These are phyloP conservation scores for Talaromyces pinophilus DNA, from an alignment of 2,329 filamentous ascomycete genomes.

Conservation along the genomic window DNA sequence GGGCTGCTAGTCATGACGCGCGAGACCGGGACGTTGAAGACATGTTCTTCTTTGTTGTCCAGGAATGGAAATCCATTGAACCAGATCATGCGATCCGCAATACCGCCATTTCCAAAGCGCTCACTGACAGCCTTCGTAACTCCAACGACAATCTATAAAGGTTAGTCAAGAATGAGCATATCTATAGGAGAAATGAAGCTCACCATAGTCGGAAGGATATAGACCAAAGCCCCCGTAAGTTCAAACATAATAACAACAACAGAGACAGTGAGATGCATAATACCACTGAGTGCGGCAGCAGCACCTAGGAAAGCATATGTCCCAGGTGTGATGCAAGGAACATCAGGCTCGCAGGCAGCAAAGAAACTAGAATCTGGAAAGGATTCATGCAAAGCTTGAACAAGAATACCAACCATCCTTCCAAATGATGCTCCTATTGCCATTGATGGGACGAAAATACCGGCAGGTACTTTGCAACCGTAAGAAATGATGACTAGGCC, in stretches of 20 bases:
- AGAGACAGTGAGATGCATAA: slow-evolving; percentile 97
- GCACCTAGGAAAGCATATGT: slow-evolving; percentile 96
- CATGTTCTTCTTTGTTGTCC: slow-evolving; percentile 96
- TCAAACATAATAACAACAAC: slow-evolving; percentile 99
- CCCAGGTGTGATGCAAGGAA: slow-evolving; percentile 93
- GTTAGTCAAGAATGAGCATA: slow-evolving; percentile 19
- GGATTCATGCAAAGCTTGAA: slow-evolving; percentile 82
- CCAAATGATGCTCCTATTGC: slow-evolving; percentile 94
- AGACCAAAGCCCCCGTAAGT: slow-evolving; percentile 92
- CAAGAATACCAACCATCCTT: slow-evolving; percentile 88
- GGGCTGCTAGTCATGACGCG: slow-evolving; percentile 81
- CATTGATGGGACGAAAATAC: slow-evolving; percentile 98
- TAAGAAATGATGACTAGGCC: slow-evolving; percentile 93
- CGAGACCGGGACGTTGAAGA: slow-evolving; percentile 91
- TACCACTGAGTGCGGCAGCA: slow-evolving; percentile 85
- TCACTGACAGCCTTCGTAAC: slow-evolving; percentile 93
- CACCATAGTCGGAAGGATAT: slow-evolving; percentile 93
- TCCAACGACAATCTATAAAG: slow-evolving; percentile 77
- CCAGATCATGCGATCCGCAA: slow-evolving; percentile 98
- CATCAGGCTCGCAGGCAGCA: slow-evolving; percentile 81
- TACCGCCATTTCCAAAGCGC: slow-evolving; percentile 90
- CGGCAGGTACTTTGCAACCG: slow-evolving; percentile 94
- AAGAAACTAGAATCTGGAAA: slow-evolving; percentile 85
- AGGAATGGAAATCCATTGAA: slow-evolving; percentile 97
- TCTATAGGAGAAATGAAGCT: slow-evolving; percentile 24